Base-by-base conservation (phyloP, 352 stramenopile species). In the Phytophthora colocasiae region DNA sequence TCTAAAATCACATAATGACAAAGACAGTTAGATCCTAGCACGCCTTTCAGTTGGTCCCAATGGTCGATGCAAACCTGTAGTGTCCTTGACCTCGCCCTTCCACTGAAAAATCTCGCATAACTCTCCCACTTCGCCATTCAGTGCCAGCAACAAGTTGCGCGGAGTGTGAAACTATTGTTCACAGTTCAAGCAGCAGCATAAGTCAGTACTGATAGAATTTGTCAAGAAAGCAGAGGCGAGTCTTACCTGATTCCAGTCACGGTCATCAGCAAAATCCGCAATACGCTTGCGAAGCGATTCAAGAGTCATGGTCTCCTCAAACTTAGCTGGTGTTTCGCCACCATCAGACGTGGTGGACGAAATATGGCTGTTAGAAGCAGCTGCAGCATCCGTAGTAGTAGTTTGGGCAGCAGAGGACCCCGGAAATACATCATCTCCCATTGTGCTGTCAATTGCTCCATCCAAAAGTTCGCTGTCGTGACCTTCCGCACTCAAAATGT, bases 41-140 rank as follows among this genome's bases (percentile, higher is more conserved):
- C 19, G n/a, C 26, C 12, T 17, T 56, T 0, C 44, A 32, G 19
- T 41, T 31, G 4, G 50, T 66, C 15, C n/a, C 24, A 14, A 6
- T 40, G 19, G 24, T 31, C 17, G 32, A 6, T 17, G 29, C 47
- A 45, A 64, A 94, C 85, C 75, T 50, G 81, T 65, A 2, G 87
- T 83, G 44, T 75, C 74, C 54, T 84, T 82, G 59, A 89, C 75
- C 66, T 98, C 95, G 12, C 85, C 90, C 45, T 91, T 90, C 96
- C 96, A 99, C 79, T 99, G 97, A 32, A 81, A 78, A 41, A 97
- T 97, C 77, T 99, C 95, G 19, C 91, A 93, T 43, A 99, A 65
- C 73, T 99, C 97, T 31, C 97, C 96, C 2, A 98, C 80, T 80
- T 99, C 96, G 17, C 96, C 96, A 6, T 97, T 83, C 8, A 99